A percentile compares a stretch with the other conserved stretches of the same genome.
phyloP scores from a whole-genome alignment of 2,329 filamentous ascomycete species.

The Pseudogymnoascus sp. region DNA sequence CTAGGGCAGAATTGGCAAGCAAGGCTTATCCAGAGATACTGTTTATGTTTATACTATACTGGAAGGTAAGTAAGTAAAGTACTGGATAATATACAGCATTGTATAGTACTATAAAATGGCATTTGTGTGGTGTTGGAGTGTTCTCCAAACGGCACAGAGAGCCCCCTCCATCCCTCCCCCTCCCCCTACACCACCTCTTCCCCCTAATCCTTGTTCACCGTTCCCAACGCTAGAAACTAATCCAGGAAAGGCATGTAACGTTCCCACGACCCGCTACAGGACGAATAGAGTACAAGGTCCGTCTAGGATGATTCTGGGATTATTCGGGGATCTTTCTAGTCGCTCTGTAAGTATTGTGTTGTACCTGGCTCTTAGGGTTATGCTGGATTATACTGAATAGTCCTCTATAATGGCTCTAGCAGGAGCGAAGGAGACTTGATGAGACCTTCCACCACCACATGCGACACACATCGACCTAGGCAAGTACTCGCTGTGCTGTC shows the following conservation, averaged over 20 bases:
- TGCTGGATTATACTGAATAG: background rate
- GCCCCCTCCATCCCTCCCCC: no score
- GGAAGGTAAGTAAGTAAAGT: background rate
- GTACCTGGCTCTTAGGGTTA: background rate
- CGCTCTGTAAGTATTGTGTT: background rate
- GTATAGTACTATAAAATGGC: background rate
- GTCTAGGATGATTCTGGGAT: background rate
- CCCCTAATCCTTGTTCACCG: background rate
- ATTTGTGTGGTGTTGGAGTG: background rate
- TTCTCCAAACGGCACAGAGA: background rate
- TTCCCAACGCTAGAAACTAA: background rate
- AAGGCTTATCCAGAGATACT: background rate
- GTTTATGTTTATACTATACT: background rate
- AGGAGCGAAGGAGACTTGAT: background rate
- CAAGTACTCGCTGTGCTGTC: background rate
- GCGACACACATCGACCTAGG: background rate
- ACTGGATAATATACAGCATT: background rate
- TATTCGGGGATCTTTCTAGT: background rate
- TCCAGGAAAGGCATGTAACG: background rate
- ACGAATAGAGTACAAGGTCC: background rate
- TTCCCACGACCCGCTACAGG: background rate
- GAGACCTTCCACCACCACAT: background rate
- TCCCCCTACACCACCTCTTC: no score
- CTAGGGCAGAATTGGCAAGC: background rate
- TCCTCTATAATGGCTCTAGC: background rate